Base-by-base conservation (phyloP, 441 rosid species). In the Melastoma candidum region DNA sequence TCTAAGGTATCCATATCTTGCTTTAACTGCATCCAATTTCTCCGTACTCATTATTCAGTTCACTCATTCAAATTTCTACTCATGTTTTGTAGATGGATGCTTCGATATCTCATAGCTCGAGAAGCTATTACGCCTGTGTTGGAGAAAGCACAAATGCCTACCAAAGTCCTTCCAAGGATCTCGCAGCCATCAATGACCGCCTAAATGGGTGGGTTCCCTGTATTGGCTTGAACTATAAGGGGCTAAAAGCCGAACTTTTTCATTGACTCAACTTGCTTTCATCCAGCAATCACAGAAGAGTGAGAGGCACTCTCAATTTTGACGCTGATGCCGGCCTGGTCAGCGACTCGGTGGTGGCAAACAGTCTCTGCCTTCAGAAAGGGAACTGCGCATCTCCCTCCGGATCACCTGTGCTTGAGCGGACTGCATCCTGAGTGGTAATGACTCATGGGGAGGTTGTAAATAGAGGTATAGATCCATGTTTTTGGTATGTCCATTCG, bases 81-180 rank as follows among this genome's bases (percentile, higher is more conserved):
- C 45, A 41, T 48, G 60, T 50, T 49, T 36, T 67, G 60, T 68
- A 86, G 99, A 84, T 83, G 97, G 99, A 93, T 70, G 96, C 96
- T 44, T 70, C 90, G 45, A 87, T 89, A 54, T 86, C 90, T 46
- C 85, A 89, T 63, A 81, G 85, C 73, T 73, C 88, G 6, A 86
- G 78, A 70, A 93, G 99, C 73, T 83, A 76, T 61, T 89, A 93
- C 64, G 96, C 97, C 53, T 86, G 97, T 77, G 95, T 93, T 53
- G 97, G 99, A 58, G 99, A 93, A 80, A 88, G 97, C 63, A 89
- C 96, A n/a, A 96, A 76, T 55, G 93, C 99, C 12, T 93, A 79
- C 69, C 93, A 81, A 72, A 93, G 99, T 81, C 99, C 99, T 50
- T 93, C 99, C 12, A 93, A 93, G 63, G 97, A 93, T 74, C 75